Evolutionary conservation across 805 yeast genomes (phyloP).

Genomic region (Starmerella davenportii): DNA sequence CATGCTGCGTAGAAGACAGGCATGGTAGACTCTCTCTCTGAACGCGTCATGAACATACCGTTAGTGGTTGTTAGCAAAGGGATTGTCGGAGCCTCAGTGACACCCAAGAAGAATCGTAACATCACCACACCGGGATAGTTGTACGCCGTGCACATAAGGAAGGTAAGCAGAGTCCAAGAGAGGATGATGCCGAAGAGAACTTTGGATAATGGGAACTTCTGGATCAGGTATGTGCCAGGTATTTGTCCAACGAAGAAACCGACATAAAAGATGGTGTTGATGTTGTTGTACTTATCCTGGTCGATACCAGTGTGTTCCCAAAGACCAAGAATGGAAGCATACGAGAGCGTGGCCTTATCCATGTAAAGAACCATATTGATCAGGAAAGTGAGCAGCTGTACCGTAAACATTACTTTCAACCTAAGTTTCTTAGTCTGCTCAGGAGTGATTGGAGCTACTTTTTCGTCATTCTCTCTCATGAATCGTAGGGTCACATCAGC

Average conservation of each 20-base stretch:
- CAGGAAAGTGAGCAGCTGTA: constrained; percentile 3
- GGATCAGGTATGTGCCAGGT: constrained; percentile 29
- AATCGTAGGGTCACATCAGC: constrained; percentile 2
- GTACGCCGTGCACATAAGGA: constrained; percentile 24
- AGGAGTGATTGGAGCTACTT: constrained; percentile 1
- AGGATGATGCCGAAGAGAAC: constrained; percentile 21
- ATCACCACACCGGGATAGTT: constrained; percentile 29
- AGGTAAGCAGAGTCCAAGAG: constrained; percentile 30
- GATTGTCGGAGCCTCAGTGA: constrained; percentile 34
- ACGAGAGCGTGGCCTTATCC: constrained; percentile 30
- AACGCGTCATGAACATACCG: constrained; percentile 38
- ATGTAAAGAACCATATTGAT: constrained; percentile 19
- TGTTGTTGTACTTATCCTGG: constrained; percentile 34
- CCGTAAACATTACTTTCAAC: constrained; percentile 1
- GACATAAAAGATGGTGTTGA: constrained; percentile 29
- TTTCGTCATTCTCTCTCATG: constrained; percentile 1
- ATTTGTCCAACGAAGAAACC: constrained; percentile 31
- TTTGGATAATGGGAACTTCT: constrained; percentile 26
- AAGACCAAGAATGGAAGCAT: constrained; percentile 26
- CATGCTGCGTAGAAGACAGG: constrained; percentile 37
- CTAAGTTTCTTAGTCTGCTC: background rate
- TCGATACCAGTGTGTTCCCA: constrained; percentile 20
- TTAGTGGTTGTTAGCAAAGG: constrained; percentile 38
- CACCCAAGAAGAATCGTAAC: constrained; percentile 30
- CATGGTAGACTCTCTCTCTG: constrained; percentile 29